Evolutionary conservation across 441 rosid species (phyloP).

Genomic region (Euphorbia celastroides): DNA sequence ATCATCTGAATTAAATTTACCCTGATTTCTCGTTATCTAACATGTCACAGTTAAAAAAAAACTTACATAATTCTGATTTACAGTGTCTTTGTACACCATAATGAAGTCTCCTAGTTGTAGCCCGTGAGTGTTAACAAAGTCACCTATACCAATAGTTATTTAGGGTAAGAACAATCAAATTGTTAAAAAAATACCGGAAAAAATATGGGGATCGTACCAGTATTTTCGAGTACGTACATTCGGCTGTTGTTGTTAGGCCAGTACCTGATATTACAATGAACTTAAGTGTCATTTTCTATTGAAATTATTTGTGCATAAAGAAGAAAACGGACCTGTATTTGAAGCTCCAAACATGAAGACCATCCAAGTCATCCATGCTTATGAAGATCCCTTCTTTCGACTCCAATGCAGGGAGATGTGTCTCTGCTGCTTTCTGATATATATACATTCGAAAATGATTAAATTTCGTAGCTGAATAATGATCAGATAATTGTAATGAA

Average conservation of each 20-base stretch:
- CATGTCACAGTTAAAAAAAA: neutral
- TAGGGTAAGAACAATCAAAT: neutral
- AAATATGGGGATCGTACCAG: slow-evolving; percentile 39
- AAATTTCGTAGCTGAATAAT: no score
- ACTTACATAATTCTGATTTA: slow-evolving; percentile 61
- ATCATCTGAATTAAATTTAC: neutral
- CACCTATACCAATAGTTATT: slow-evolving; percentile 41
- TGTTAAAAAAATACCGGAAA: neutral
- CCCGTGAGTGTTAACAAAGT: slow-evolving; percentile 75
- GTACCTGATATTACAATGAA: slow-evolving; percentile 43
- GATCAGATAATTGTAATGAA: neutral
- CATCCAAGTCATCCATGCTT: slow-evolving; percentile 78
- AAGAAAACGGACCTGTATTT: slow-evolving; percentile 55
- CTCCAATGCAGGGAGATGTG: slow-evolving; percentile 71
- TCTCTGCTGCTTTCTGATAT: slow-evolving; percentile 82
- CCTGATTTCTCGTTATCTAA: neutral
- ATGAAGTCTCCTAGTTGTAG: slow-evolving; percentile 80
- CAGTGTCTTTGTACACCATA: slow-evolving; percentile 59
- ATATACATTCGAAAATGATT: neutral
- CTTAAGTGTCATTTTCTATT: neutral
- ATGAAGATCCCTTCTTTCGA: slow-evolving; percentile 82
- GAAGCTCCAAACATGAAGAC: slow-evolving; percentile 81
- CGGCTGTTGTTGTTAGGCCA: slow-evolving; percentile 98
- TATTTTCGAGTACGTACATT: slow-evolving; percentile 95
- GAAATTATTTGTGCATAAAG: neutral